Conservation (phyloP, 2,329 filamentous ascomycete species). For the Chrysosporium keratinophilum region DNA sequence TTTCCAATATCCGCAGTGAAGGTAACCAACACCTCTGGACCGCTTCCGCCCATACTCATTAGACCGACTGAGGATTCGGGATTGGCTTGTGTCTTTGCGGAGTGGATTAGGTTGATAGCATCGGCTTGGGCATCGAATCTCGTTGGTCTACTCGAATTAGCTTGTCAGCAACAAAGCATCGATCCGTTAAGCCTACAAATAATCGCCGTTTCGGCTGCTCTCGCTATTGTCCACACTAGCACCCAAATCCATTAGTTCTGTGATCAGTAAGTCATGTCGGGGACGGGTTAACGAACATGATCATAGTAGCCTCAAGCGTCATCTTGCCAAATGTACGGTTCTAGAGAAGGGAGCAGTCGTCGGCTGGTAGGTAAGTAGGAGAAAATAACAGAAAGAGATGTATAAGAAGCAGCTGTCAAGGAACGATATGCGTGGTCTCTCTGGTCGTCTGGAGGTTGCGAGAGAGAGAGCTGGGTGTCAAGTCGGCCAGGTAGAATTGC, state of each 20-base stretch:
- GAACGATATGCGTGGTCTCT: not conserved
- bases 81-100: constrained; percentile 87
- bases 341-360: not conserved
- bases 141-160: constrained; percentile 54
- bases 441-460: not conserved
- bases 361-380: not conserved
- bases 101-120: constrained; percentile 89
- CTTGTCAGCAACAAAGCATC: not conserved
- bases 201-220: constrained; percentile 93
- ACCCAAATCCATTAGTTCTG: constrained; percentile 19
- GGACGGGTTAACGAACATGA: constrained; percentile 48
- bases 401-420: not conserved
- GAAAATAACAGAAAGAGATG: not conserved
- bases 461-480: constrained; percentile 1
- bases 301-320: constrained; percentile 98
- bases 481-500: not conserved
- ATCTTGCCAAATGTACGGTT: constrained; percentile 50
- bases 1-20: constrained; percentile 94
- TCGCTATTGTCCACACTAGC: constrained; percentile 91
- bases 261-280: not conserved
- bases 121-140: constrained; percentile 95
- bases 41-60: constrained; percentile 97
- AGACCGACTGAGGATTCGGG: constrained; percentile 94
- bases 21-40: constrained; percentile 93
- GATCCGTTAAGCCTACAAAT: constrained; percentile 42